Base-by-base conservation (phyloP, 495 filamentous ascomycete species). In the Tuber calosporum region DNA sequence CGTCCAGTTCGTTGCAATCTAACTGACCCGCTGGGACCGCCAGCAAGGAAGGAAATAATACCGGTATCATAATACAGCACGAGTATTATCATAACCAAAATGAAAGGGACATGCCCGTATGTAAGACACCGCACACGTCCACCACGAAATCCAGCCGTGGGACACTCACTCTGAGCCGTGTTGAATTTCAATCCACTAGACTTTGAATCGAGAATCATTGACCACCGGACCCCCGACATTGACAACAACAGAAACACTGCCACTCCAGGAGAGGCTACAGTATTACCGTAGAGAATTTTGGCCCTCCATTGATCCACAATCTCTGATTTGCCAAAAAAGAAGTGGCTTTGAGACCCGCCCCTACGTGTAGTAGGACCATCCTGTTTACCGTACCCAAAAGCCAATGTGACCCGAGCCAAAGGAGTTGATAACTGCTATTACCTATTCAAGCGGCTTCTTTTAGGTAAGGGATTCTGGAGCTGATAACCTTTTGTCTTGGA, bases 71-170 rank as follows among this genome's bases (percentile, higher is more conserved):
- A n/a, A n/a, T n/a, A n/a, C n/a, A n/a, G n/a, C n/a, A n/a, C n/a
- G n/a, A n/a, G n/a, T n/a, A n/a, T n/a, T n/a, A n/a, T n/a, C n/a
- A 30, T 58, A 62, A 34, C 53, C 53, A 62, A 62, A 62, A 62
- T 30, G 13, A 62, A 62, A 30, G 53, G 53, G 26, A 62, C 26
- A 62, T n/a, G n/a, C n/a, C n/a, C n/a, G n/a, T 62, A 62, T 17
- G 53, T 62, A 15, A 26, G 26, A 62, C 34, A 34, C 53, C 11
- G 48, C 15, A 34, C 26, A 62, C 26, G 13, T 62, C 26, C 26
- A 34, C 7, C 11, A 34, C 7, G 26, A 62, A 34, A 62, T 34
- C 53, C 53, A 34, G 15, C 26, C 53, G 19, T 34, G 26, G 34
- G 34, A 62, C 53, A 1, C 26, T 11, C 53, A 1, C 26, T 11